A percentile compares a stretch with the other conserved stretches of the same genome.
These are phyloP conservation scores for Beta macrorhiza DNA, from an alignment of 179 eudicot genomes.

Conservation along the genomic window DNA sequence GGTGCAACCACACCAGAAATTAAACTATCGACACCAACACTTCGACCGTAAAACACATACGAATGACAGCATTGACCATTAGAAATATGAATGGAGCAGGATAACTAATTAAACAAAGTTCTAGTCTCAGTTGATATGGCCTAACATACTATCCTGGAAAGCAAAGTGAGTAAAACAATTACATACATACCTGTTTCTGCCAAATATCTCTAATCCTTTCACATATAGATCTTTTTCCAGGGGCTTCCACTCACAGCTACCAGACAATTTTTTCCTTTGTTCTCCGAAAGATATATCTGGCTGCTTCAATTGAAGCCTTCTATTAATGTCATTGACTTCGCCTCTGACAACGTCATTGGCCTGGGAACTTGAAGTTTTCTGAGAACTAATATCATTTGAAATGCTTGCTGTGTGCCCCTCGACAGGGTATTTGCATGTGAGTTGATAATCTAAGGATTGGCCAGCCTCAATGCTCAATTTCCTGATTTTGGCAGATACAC, in stretches of 20 bases:
- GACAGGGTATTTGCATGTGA: conserved; percentile 21
- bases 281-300: conserved; percentile 27
- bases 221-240: conserved; percentile 79
- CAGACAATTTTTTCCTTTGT: conserved; percentile 24
- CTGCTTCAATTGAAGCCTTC: conserved; percentile 31
- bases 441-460: conserved; percentile 20
- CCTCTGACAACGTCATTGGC: conserved; percentile 23
- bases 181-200: conserved; percentile 71
- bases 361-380: conserved; percentile 12
- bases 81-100: not conserved
- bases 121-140: not conserved
- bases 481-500: conserved; percentile 19
- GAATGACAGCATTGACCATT: not conserved
- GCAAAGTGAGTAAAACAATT: conserved; percentile 1
- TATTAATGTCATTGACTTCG: conserved; percentile 31
- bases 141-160: not conserved
- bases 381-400: conserved; percentile 14
- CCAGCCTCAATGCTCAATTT: conserved; percentile 13
- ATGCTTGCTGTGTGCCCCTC: conserved; percentile 10
- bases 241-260: conserved; percentile 60
- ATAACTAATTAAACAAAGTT: not conserved
- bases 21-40: not conserved
- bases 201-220: conserved; percentile 88
- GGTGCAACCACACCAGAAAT: not conserved
- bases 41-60: not conserved